These are phyloP conservation scores for Leishmania martiniquensis DNA, from an alignment of 208 protist species.

Conservation along the genomic window DNA sequence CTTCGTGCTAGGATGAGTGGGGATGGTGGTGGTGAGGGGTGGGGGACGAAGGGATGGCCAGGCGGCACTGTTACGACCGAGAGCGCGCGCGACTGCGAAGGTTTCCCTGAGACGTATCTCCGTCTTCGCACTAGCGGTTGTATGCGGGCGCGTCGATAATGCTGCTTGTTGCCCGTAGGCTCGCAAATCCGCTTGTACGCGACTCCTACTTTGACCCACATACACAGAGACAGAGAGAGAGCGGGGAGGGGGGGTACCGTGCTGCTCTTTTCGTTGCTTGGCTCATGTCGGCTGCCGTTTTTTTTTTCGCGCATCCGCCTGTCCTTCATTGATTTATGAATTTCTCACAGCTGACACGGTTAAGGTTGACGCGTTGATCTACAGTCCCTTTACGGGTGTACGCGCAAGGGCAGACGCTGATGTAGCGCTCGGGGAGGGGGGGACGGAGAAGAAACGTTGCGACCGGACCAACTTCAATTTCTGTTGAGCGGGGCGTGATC, in stretches of 20 bases:
- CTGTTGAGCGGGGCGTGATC: neutral
- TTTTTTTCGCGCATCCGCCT: neutral
- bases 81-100: neutral
- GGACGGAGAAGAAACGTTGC: neutral
- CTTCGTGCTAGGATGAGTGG: neutral
- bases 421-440: neutral
- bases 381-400: neutral
- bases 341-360: neutral
- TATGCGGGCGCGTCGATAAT: neutral
- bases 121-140: neutral
- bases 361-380: neutral
- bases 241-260: too few species aligned
- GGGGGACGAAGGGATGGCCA: too few species aligned
- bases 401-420: neutral
- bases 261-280: too few species aligned
- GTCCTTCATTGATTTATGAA: neutral
- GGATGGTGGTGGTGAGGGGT: too few species aligned
- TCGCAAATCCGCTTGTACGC: neutral
- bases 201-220: too few species aligned
- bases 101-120: neutral
- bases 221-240: too few species aligned
- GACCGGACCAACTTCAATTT: neutral
- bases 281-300: neutral
- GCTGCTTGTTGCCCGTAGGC: neutral
- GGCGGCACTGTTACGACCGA: neutral